Conservation (phyloP, 768 basidiomycete species). For the Wakefieldia striispora region DNA sequence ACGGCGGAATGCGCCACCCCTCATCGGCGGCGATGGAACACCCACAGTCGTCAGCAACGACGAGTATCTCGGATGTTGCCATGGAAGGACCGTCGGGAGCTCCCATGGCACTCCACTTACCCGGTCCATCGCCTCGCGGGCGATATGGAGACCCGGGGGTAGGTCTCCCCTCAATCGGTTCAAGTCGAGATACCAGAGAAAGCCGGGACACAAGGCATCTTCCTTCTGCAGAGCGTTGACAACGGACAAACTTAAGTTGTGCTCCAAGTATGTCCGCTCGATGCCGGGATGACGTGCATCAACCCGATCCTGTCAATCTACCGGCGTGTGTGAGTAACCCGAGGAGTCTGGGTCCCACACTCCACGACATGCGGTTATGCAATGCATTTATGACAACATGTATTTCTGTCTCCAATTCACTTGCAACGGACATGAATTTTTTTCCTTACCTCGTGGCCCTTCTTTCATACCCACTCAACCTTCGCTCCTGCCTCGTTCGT, state of each 20-base stretch:
- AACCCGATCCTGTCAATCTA: constrained; percentile 6
- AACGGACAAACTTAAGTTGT: constrained; percentile 1
- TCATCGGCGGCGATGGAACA: constrained; percentile 24
- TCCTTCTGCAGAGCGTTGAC: constrained; percentile 27
- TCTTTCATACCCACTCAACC: constrained; percentile 11
- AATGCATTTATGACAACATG: constrained; percentile 1
- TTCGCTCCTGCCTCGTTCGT: constrained; percentile 6
- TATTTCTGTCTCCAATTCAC: constrained; percentile 7
- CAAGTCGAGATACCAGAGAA: constrained; percentile 37
- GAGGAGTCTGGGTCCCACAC: constrained; percentile 12
- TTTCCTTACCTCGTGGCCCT: background rate
- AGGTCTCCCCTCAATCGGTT: constrained; percentile 19
- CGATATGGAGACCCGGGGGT: constrained; percentile 36
- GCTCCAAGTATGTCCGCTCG: background rate
- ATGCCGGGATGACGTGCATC: constrained; percentile 1
- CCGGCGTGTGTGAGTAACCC: constrained; percentile 8
- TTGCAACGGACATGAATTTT: constrained; percentile 22
- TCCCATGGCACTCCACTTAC: constrained; percentile 35
- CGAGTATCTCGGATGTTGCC: constrained; percentile 24
- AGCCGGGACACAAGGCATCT: constrained; percentile 30
- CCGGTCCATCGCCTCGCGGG: constrained; percentile 30
- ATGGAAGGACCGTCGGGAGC: constrained; percentile 29
- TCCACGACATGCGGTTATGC: constrained; percentile 13
- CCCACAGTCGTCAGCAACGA: constrained; percentile 18
- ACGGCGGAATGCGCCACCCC: constrained; percentile 38